Evolutionary conservation across 352 stramenopile genomes (phyloP).

Genomic region (Globisporangium orthogonon): DNA sequence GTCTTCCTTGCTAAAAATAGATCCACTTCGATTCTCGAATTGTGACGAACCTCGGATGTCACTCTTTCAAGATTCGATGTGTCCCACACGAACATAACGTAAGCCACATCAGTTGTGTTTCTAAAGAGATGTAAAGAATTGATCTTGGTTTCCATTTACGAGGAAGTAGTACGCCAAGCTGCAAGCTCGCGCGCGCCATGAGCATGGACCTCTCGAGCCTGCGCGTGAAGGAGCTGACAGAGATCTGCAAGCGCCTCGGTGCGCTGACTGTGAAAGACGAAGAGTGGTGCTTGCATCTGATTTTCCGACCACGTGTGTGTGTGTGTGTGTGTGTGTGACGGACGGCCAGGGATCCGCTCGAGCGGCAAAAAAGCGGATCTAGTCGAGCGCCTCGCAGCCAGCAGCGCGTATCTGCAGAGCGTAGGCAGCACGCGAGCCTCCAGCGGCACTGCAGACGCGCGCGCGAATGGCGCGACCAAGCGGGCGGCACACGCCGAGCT

Average conservation of each 20-base stretch:
- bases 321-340: too few relatives aligned
- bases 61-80: too few relatives aligned
- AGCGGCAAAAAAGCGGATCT: constrained; percentile 74
- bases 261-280: neutral
- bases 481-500: constrained; percentile 23
- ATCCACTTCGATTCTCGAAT: too few relatives aligned
- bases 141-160: too few relatives aligned
- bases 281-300: neutral
- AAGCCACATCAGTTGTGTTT: too few relatives aligned
- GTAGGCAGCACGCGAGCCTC: constrained; percentile 13
- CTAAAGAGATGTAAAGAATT: too few relatives aligned
- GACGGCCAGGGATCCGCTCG: constrained; percentile 46
- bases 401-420: constrained; percentile 37
- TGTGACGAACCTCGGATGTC: too few relatives aligned
- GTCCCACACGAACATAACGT: too few relatives aligned
- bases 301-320: neutral
- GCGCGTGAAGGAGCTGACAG: constrained; percentile 75
- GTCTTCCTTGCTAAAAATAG: too few relatives aligned
- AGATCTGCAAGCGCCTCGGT: constrained; percentile 59
- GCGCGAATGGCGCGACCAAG: constrained; percentile 25
- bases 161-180: too few relatives aligned
- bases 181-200: neutral
- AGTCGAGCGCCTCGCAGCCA: constrained; percentile 61
- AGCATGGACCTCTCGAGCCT: constrained; percentile 69
- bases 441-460: neutral